Evolutionary conservation across 2,329 filamentous ascomycete genomes (phyloP), one percentile per base, ranked within the genome.

Genomic region (Microsporum audouinii): DNA sequence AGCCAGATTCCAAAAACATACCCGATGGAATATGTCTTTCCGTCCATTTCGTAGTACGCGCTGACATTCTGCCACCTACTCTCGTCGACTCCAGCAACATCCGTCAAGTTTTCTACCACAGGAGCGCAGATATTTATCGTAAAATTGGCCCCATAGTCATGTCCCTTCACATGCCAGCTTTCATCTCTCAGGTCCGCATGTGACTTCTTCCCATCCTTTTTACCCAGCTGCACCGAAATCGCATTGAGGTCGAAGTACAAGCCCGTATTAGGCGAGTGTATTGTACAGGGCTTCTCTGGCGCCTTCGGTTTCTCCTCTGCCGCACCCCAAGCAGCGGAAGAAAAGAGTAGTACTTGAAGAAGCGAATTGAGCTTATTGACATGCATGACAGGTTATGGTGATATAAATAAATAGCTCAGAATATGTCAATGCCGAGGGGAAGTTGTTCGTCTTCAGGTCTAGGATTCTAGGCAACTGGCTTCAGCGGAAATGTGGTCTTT

Each of bases 221-320:
- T 53, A 59, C 71, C 70, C 10, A 81, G 79, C 38, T 79, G 78
- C 59, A 84, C 71, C 34, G 78, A 79, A 65, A 87, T 78, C 5
- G 79, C 75, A 65, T 79, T 84, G 33, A 87, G 76, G 68, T 87
- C 84, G 73, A 84, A 86, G 75, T 84, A 86, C 60, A 81, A 76
- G 61, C 83, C 82, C 10, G 78, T 81, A n/a, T 77, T 79, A 2
- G 83, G 80, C 29, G 83, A 85, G 64, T 80, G 78, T 61, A 83
- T 80, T n/a, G 84, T 84, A 70, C 84, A 87, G 64, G 83, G 80
- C 60, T 79, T 77, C 31, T 59, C 57, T 59, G 57, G 39, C 7
- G 31, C 31, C 38, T 38, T 38, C 23, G 57, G 29, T 8, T 38
- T 34, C 17, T 41, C 57, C 31, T 59, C 57, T 14, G 57, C 38